Evolutionary conservation across 208 protist genomes (phyloP), one percentile per base, ranked within the genome.

Genomic region (Trypanosoma congolense): DNA sequence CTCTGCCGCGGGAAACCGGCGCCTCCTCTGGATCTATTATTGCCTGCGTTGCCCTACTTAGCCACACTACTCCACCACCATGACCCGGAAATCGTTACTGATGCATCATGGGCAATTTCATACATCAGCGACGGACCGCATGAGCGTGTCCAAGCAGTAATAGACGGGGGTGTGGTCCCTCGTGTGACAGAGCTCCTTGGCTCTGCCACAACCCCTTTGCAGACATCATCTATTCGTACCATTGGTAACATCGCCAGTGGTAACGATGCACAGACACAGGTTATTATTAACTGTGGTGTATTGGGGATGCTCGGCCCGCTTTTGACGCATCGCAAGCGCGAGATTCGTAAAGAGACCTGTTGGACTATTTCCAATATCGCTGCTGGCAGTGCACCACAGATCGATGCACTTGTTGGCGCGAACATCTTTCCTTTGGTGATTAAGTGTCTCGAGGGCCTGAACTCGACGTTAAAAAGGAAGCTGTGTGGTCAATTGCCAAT

Each of bases 351-450:
- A 79, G 98, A 99, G 73, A 88, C 96, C 19, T 99, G 96, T 77
- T 99, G 98, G 98, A 97, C 97, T 5, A 83, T 99, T 50, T 99
- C 97, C 12, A 99, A 99, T 88, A 98, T 99, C 47, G 97, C 96
- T 18, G 97, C 98, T 4, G 98, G 98, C 46, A 96, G 70, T 68
- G 42, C 62, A 3, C 46, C 73, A 12, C 98, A 99, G 77, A 96
- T 99, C 45, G 88, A 98, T 45, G 72, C 77, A 1, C 73, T 98
- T 29, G 86, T 98, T 29, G 69, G 83, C 16, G 62, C 79, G 48
- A 80, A 92, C 54, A 72, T 99, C 41, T 96, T 98, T 57, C 79
- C 77, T 6, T 66, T 83, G 21, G 69, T 98, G 14, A 77, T 99
- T 29, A 55, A 91, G 16, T 85, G 97, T 31, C 74, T 99, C 6